Evolutionary conservation across 169 alveolate genomes (phyloP), one percentile per base, ranked within the genome.

Genomic region (Plasmodium blacklocki): DNA sequence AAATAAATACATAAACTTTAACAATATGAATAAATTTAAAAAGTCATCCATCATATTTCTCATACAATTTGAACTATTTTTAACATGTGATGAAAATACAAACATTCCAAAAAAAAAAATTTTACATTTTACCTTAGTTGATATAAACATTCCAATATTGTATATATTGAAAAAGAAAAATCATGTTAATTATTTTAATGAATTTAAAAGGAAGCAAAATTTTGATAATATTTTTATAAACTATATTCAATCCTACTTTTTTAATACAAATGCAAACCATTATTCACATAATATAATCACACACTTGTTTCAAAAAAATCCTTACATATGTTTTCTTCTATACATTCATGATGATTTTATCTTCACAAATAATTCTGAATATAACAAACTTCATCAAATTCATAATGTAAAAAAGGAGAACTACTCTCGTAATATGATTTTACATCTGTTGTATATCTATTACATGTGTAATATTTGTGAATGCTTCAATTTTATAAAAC

Each of bases 61-160:
- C 58, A 80, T 80, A 50, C 67, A 80, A 52, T 23, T 80, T 26
- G 83, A 66, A 62, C 26, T 80, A 21, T 80, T 47, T 3, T 8
- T 58, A 39, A 29, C 19, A 14, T n/a, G 4, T 49, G 45, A 11
- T 29, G 39, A 15, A 8, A 49, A 54, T 6, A 47, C n/a, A 60
- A 66, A 60, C 39, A 58, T 39, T 14, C 6, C n/a, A 47, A 50
- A 76, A 56, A 76, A 76, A 32, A 21, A 7, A 6, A 76, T 64
- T 32, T 80, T 80, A 18, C 90, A 80, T 71, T 80, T 80, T 26
- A 43, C 83, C n/a, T 80, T 80, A 45, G 73, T 67, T 47, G 90
- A 80, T 80, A 56, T 80, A 67, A 66, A 67, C 26, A 54, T 80
- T 32, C 90, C 90, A 19, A 68, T 80, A 47, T 67, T 80, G 7